Base-by-base conservation (phyloP, 768 basidiomycete genomes). In the Tylopilus balloui region DNA sequence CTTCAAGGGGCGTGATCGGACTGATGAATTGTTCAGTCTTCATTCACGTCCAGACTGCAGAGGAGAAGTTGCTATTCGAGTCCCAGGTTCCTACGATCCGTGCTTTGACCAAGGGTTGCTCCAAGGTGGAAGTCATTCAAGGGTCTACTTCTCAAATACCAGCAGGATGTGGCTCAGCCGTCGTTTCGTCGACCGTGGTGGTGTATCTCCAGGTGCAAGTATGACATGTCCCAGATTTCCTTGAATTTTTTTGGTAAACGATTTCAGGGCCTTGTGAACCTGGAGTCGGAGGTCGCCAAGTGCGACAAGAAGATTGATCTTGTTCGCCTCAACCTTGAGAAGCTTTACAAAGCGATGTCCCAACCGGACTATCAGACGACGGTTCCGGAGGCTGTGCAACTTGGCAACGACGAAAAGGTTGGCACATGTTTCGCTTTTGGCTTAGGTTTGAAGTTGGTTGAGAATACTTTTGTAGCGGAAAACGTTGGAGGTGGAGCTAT, bases 121-220 rank as follows among this genome's bases (percentile, higher is more conserved):
- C 87, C 63, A 80, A 76, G 42, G 81, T 81, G 21, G 76, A 78
- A 51, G 78, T 96, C 48, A 77, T 93, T 12, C 74, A 79, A 17
- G 72, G 78, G 14, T 58, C 78, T 20, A 53, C 61, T 28, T 69
- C 68, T 17, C 83, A 89, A n/a, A 77, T 97, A 41, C 92, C 94
- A 0, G 77, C 40, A 4, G 57, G 96, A 15, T 96, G 92, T 65
- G 94, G 92, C 7, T 87, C 89, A 3, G 77, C 81, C 36, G 80
- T 89, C 21, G 80, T 98, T 20, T 86, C 81, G 3, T 72, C 87
- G 6, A 83, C 84, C 2, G 72, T 92, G 28, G 79, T 83, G 19
- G 78, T 92, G 1, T 82, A 94, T 65, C 78, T 93, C 3, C 85
- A 94, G 50, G 92, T 99, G 31, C 77, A 86, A 70, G 92, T 92